Evolutionary conservation across 2,329 filamentous ascomycete species (phyloP).

Genomic region (Berkeleyomyces rouxiae): DNA sequence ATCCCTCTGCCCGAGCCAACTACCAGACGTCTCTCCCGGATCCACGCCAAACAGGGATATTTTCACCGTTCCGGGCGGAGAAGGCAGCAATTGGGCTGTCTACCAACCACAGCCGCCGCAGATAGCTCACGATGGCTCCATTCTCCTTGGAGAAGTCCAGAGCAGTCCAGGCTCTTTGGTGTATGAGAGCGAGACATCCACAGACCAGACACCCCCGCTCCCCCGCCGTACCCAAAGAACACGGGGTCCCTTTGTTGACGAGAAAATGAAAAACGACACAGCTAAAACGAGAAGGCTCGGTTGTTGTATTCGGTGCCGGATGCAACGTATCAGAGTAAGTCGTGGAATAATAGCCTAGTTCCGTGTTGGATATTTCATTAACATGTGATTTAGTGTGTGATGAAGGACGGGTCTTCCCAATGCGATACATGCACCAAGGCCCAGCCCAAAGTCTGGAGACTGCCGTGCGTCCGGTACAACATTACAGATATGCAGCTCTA

Average conservation of each 20-base stretch:
- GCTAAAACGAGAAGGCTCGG: constrained; percentile 41
- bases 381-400: constrained; percentile 31
- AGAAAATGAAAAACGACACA: constrained; percentile 32
- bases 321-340: constrained; percentile 45
- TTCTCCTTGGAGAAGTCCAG: too few relatives aligned
- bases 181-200: too few relatives aligned
- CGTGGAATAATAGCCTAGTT: neutral
- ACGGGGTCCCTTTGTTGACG: constrained; percentile 38
- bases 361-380: constrained; percentile 7
- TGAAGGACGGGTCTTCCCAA: constrained; percentile 28
- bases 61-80: too few relatives aligned
- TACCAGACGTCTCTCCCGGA: too few relatives aligned
- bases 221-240: constrained; percentile 15
- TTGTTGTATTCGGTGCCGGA: constrained; percentile 42
- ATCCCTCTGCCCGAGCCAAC: too few relatives aligned
- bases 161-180: too few relatives aligned
- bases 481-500: constrained; percentile 41
- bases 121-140: too few relatives aligned
- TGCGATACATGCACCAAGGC: constrained; percentile 40
- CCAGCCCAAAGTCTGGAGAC: constrained; percentile 29
- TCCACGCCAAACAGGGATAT: too few relatives aligned
- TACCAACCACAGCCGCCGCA: too few relatives aligned
- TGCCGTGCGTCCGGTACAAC: constrained; percentile 44
- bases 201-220: too few relatives aligned
- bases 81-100: too few relatives aligned